A percentile compares a stretch with the other conserved stretches of the same genome.
These are phyloP conservation scores for Naganishia friedmannii DNA, from an alignment of 768 basidiomycete genomes.

Conservation along the genomic window DNA sequence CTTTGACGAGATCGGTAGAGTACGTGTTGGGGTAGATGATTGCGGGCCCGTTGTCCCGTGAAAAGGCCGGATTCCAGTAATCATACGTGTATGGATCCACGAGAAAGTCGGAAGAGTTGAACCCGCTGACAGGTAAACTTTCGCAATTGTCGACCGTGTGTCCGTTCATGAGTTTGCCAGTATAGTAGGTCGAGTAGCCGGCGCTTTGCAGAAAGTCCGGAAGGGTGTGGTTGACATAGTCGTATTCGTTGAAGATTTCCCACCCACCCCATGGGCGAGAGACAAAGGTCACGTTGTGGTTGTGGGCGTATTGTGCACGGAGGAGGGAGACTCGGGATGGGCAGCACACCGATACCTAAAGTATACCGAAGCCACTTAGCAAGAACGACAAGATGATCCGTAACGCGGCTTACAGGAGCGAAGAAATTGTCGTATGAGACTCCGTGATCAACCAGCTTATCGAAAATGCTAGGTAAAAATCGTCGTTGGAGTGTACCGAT, in stretches of 20 bases:
- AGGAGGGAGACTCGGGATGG: slow-evolving; percentile 29
- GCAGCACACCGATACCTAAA: slow-evolving; percentile 32
- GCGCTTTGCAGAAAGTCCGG: slow-evolving; percentile 30
- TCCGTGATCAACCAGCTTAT: slow-evolving; percentile 27
- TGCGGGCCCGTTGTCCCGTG: neutral
- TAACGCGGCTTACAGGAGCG: slow-evolving; percentile 3
- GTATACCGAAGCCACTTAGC: neutral
- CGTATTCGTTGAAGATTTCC: slow-evolving; percentile 33
- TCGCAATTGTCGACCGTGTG: slow-evolving; percentile 27
- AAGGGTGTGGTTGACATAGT: neutral
- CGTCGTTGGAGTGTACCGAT: slow-evolving; percentile 3
- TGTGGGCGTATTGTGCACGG: slow-evolving; percentile 29
- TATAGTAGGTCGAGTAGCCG: slow-evolving; percentile 32
- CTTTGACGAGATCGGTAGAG: slow-evolving; percentile 32
- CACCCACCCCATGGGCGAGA: slow-evolving; percentile 32
- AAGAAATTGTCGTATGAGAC: slow-evolving; percentile 28
- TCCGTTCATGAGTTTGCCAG: slow-evolving; percentile 38
- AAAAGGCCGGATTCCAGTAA: slow-evolving; percentile 27
- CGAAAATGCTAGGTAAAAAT: slow-evolving; percentile 6
- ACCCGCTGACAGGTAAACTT: slow-evolving; percentile 22
- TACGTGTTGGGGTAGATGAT: slow-evolving; percentile 26
- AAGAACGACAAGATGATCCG: neutral
- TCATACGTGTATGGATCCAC: slow-evolving; percentile 37
- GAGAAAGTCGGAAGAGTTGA: slow-evolving; percentile 28
- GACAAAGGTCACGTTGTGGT: slow-evolving; percentile 31